phyloP scores from a whole-genome alignment of 1,139 yeast species.

The Geotrichum restrictum region DNA sequence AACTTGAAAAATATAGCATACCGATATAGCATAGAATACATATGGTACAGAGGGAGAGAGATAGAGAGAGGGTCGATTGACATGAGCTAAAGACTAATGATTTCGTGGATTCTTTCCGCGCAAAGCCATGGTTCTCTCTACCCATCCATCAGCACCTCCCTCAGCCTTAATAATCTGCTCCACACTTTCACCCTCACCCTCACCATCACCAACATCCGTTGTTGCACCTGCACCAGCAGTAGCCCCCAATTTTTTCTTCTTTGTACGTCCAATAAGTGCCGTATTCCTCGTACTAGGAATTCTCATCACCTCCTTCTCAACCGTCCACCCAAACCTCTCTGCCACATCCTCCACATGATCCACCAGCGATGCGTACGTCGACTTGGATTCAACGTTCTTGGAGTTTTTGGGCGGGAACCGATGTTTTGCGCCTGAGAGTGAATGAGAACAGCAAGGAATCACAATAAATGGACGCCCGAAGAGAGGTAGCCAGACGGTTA shows the following conservation, averaged over 20 bases:
- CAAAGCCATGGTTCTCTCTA: slow-evolving; percentile 46
- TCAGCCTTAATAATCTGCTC: slow-evolving; percentile 55
- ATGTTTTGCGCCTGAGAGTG: slow-evolving; percentile 67
- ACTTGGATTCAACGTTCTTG: slow-evolving; percentile 42
- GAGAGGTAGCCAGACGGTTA: slow-evolving; percentile 93
- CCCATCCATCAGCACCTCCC: slow-evolving; percentile 92
- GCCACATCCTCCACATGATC: slow-evolving; percentile 78
- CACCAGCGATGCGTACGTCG: slow-evolving; percentile 78
- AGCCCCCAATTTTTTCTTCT: slow-evolving; percentile 23
- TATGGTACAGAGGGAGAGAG: not conserved
- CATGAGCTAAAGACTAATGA: slow-evolving; percentile 29
- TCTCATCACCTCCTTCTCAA: slow-evolving; percentile 79
- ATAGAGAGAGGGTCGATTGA: not conserved
- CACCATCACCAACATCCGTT: too few relatives aligned
- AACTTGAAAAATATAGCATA: too few relatives aligned
- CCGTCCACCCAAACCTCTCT: slow-evolving; percentile 70
- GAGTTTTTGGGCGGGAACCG: slow-evolving; percentile 54
- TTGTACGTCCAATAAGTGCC: slow-evolving; percentile 68
- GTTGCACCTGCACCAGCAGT: too few relatives aligned
- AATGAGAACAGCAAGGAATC: slow-evolving; percentile 93
- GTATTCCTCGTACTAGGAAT: slow-evolving; percentile 95
- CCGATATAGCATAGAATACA: not conserved
- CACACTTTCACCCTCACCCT: slow-evolving; percentile 38
- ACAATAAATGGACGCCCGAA: slow-evolving; percentile 83
- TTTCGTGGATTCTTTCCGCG: slow-evolving; percentile 38